Conservation (phyloP, 2,329 filamentous ascomycete genomes). For the Monosporascus ibericus region DNA sequence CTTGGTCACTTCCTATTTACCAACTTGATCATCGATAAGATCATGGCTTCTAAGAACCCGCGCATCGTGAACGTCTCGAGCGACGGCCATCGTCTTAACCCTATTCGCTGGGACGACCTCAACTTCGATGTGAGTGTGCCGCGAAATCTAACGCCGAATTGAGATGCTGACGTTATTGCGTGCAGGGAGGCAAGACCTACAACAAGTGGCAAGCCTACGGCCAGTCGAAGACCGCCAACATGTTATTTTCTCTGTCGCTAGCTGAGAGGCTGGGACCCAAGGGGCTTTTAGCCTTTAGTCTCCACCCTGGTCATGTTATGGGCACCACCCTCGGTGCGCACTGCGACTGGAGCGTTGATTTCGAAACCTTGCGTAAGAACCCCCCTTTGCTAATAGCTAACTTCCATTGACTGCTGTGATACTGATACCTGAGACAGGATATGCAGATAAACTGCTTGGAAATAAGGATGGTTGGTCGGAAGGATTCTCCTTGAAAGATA, state of each 20-base stretch:
- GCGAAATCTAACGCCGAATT: too few relatives aligned
- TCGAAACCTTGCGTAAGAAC: neutral
- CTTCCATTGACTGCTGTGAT: too few relatives aligned
- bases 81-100: slow-evolving; percentile 33
- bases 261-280: slow-evolving; percentile 11
- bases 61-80: slow-evolving; percentile 37
- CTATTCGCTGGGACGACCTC: slow-evolving; percentile 34
- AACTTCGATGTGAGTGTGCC: slow-evolving; percentile 25
- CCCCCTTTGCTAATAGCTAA: too few relatives aligned
- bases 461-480: too few relatives aligned
- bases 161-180: too few relatives aligned
- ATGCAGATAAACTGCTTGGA: too few relatives aligned
- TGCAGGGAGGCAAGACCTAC: slow-evolving; percentile 15
- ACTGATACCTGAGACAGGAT: too few relatives aligned
- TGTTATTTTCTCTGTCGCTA: slow-evolving; percentile 16
- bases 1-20: slow-evolving; percentile 33
- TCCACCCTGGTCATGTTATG: slow-evolving; percentile 24
- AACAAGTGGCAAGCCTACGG: slow-evolving; percentile 28
- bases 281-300: slow-evolving; percentile 21
- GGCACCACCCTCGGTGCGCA: slow-evolving; percentile 2
- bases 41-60: slow-evolving; percentile 16
- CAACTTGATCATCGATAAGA: slow-evolving; percentile 27
- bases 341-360: slow-evolving; percentile 1
- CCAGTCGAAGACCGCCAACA: slow-evolving; percentile 33
- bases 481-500: too few relatives aligned